phyloP scores from a whole-genome alignment of 495 filamentous ascomycete genomes.

The Diplogelasinospora grovesii region DNA sequence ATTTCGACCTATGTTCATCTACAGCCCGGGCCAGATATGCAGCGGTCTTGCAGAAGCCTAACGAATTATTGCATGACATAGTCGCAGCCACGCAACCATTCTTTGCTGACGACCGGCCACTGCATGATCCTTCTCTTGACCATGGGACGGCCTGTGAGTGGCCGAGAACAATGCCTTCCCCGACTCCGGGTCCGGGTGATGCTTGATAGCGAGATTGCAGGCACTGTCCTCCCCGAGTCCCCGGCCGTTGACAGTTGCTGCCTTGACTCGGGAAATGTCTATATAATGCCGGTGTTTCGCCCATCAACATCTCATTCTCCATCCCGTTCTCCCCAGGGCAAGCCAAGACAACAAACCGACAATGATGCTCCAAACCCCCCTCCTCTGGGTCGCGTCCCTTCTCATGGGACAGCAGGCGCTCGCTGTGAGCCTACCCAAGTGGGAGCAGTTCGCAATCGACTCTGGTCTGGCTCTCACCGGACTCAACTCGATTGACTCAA shows the following conservation, averaged over 20 bases:
- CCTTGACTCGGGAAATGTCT: background rate
- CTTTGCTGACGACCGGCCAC: background rate
- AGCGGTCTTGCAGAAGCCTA: no score
- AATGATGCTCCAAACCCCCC: constrained; percentile 2
- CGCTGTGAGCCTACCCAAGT: constrained; percentile 10
- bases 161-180: no score
- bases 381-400: constrained; percentile 6
- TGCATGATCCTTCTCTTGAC: background rate
- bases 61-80: background rate
- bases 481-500: constrained; percentile 15
- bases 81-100: background rate
- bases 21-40: no score
- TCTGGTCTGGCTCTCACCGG: constrained; percentile 14
- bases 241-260: background rate
- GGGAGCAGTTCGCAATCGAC: constrained; percentile 17
- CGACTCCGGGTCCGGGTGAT: no score
- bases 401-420: constrained; percentile 2
- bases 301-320: background rate
- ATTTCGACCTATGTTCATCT: background rate
- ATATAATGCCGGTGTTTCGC: background rate
- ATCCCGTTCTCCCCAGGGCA: background rate
- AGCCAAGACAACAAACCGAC: background rate
- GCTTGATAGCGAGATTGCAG: no score
- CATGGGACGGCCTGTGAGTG: no score
- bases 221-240: background rate